Base-by-base conservation (phyloP, 805 yeast genomes). In the Zygotorulaspora sp. region DNA sequence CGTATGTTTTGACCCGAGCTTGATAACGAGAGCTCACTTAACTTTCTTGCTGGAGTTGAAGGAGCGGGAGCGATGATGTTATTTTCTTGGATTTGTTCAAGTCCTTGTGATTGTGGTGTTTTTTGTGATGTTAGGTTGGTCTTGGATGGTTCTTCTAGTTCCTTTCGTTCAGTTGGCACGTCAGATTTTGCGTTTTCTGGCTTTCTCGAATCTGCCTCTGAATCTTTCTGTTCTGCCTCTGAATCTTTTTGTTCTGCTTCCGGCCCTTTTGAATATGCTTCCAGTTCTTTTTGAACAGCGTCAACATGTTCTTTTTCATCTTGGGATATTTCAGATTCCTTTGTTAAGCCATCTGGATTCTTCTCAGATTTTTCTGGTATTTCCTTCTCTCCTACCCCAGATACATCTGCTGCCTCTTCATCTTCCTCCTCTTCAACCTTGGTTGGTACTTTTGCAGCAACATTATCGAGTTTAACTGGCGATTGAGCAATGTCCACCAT, bases 401-500 rank as follows among this genome's bases (percentile, higher is more conserved):
- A n/a, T n/a, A n/a, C n/a, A n/a, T 21, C 33, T 23, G 25, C 33
- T 18, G 16, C 18, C 29, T 32, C 25, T 20, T 17, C 21, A 19
- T 37, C 36, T 13, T 43, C 41, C 13, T 38, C 41, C 11, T 14
- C 20, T 24, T 36, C 29, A 24, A 46, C 30, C 16, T 44, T 42
- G 18, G 46, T 41, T 13, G 35, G 33, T 11, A 41, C 39, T 20
- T 46, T 40, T 26, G 35, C 38, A 12, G 43, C 38, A 10, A 31
- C 31, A 26, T 28, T 36, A 2, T 27, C 23, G 13, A 30, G 33
- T 4, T 32, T 24, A 7, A 39, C 31, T 13, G 50, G 50, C 10
- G 50, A 34, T 12, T 43, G 43, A 1, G 57, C 55, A 32, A 54
- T 50, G 34, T 51, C 57, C 22, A 53, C 47, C 55, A 50, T 49